Conservation (phyloP, 2,329 filamentous ascomycete species). For the Cladosporium colombiae region DNA sequence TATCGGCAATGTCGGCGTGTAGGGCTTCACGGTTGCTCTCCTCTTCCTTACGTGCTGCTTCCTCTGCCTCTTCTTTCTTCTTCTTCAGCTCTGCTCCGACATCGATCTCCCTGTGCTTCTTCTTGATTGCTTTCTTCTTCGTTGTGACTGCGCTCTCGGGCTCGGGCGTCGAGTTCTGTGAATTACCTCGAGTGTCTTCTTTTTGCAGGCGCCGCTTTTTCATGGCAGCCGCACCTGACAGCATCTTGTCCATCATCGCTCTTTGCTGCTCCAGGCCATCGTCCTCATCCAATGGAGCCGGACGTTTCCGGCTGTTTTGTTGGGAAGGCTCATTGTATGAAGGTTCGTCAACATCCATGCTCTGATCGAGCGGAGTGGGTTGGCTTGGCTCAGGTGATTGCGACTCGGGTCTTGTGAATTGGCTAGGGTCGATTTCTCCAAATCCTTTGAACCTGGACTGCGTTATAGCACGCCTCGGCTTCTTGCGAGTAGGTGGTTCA, state of each 20-base stretch:
- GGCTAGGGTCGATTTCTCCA: constrained; percentile 40
- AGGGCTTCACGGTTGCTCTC: constrained; percentile 60
- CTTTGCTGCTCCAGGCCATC: constrained; percentile 26
- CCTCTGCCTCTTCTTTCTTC: constrained; percentile 55
- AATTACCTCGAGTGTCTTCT: constrained; percentile 56
- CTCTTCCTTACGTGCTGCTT: constrained; percentile 63
- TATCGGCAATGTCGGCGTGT: constrained; percentile 68
- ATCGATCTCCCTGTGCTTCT: constrained; percentile 55
- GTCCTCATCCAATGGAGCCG: constrained; percentile 26
- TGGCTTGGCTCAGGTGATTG: constrained; percentile 24
- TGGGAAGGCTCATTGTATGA: constrained; percentile 23
- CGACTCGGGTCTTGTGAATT: constrained; percentile 30
- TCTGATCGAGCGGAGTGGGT: not conserved
- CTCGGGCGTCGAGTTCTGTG: constrained; percentile 48
- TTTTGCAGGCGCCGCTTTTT: constrained; percentile 65
- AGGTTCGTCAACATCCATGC: constrained; percentile 19
- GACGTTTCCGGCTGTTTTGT: constrained; percentile 32
- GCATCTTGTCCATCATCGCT: constrained; percentile 69
- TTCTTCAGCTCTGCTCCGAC: constrained; percentile 65
- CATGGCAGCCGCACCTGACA: constrained; percentile 73
- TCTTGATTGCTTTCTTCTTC: not conserved
- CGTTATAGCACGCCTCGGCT: constrained; percentile 39
- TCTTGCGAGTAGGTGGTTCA: constrained; percentile 13
- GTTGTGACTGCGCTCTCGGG: not conserved
- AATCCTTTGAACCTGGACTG: constrained; percentile 60